Conservation (phyloP, 441 rosid species). For the Erodium trifolium region DNA sequence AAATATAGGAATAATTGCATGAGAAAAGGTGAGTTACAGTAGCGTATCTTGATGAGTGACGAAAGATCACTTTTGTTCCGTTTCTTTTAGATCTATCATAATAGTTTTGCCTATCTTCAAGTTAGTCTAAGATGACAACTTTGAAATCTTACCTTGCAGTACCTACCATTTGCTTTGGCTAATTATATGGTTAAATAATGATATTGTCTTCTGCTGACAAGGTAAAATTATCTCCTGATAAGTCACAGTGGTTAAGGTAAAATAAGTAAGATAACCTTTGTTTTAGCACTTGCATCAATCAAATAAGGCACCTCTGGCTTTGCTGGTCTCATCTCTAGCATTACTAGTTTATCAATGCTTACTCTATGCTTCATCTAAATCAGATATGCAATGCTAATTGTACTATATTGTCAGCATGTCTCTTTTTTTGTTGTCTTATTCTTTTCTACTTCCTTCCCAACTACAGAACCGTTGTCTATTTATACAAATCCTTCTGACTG, state of each 20-base stretch:
- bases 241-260: background rate
- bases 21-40: background rate
- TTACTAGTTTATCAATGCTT: background rate
- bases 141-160: background rate
- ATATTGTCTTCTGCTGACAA: background rate
- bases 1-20: background rate
- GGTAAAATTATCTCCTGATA: background rate
- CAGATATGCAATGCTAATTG: background rate
- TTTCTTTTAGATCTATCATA: background rate
- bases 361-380: background rate
- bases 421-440: background rate
- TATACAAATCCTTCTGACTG: slow-evolving; percentile 25
- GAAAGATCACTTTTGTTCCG: background rate
- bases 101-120: background rate
- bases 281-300: background rate
- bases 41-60: background rate
- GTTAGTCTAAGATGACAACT: background rate
- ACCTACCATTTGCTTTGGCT: background rate
- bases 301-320: background rate
- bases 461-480: slow-evolving; percentile 43
- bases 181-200: background rate
- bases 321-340: background rate
- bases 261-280: background rate
- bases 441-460: slow-evolving; percentile 8
- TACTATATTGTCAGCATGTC: background rate